phyloP scores from a whole-genome alignment of 495 filamentous ascomycete species.

The Aspergillus nidulans region DNA sequence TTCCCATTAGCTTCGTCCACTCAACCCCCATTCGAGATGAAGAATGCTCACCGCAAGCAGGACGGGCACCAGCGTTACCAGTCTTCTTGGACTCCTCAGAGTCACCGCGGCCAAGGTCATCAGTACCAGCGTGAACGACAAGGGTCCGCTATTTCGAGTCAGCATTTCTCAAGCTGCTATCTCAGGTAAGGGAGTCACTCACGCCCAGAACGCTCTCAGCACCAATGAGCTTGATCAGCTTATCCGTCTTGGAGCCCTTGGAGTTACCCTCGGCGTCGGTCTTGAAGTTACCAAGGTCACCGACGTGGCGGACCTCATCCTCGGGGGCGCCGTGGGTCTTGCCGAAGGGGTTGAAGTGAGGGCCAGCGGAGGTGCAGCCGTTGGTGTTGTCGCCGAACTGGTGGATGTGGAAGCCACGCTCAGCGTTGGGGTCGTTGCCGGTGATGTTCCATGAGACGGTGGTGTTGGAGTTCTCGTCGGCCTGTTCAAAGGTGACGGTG shows the following conservation, averaged over 20 bases:
- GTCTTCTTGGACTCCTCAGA: slow-evolving; percentile 95
- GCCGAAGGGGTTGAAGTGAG: slow-evolving; percentile 94
- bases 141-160: slow-evolving; percentile 68
- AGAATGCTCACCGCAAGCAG: slow-evolving; percentile 74
- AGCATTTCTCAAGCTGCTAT: not conserved
- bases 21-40: not conserved
- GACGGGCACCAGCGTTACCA: slow-evolving; percentile 86
- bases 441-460: slow-evolving; percentile 88
- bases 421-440: slow-evolving; percentile 88
- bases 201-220: slow-evolving; percentile 93
- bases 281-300: slow-evolving; percentile 94
- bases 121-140: slow-evolving; percentile 89
- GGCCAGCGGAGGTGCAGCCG: slow-evolving; percentile 95
- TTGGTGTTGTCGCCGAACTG: slow-evolving; percentile 99
- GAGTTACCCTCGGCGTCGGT: slow-evolving; percentile 89
- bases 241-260: slow-evolving; percentile 70
- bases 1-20: not conserved
- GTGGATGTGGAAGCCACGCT: slow-evolving; percentile 97
- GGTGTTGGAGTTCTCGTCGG: slow-evolving; percentile 70
- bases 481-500: slow-evolving; percentile 93
- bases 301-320: slow-evolving; percentile 85
- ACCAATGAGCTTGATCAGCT: slow-evolving; percentile 87
- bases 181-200: slow-evolving; percentile 34
- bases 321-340: slow-evolving; percentile 86
- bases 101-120: slow-evolving; percentile 88